Percentiles rank a stretch among this genome's conserved stretches.
phyloP scores from a whole-genome alignment of 1,284 basidiomycete genomes.

The Lentinula novae-zelandiae region DNA sequence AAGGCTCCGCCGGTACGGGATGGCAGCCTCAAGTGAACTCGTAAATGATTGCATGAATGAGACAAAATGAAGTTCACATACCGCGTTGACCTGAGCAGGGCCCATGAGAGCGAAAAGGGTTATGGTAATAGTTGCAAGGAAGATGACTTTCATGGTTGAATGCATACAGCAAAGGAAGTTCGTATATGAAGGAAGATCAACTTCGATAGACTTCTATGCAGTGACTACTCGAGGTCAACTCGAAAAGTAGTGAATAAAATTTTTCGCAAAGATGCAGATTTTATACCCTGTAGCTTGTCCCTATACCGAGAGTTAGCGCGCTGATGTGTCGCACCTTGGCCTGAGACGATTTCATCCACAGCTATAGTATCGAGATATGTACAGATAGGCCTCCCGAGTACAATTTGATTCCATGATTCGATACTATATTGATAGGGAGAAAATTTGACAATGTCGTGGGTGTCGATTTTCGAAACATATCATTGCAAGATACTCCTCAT shows the following conservation, averaged over 20 bases:
- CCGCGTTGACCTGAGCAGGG: neutral
- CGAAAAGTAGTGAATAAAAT: neutral
- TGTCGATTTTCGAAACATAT: neutral
- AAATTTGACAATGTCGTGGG: too few relatives aligned
- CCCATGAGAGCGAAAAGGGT: neutral
- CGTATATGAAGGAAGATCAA: neutral
- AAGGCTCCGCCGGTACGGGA: neutral
- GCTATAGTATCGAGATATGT: too few relatives aligned
- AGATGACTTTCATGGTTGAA: neutral
- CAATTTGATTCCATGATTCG: too few relatives aligned
- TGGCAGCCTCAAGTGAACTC: neutral
- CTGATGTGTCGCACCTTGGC: too few relatives aligned
- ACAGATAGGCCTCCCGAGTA: too few relatives aligned
- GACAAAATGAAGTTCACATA: neutral
- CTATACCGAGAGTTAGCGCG: too few relatives aligned
- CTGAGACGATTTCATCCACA: too few relatives aligned
- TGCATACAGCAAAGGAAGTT: neutral
- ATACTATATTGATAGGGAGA: too few relatives aligned
- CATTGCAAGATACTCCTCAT: neutral
- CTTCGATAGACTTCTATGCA: neutral
- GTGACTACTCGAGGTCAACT: neutral
- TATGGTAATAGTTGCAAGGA: neutral
- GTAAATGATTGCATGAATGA: too few relatives aligned
- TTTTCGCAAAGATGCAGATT: neutral
- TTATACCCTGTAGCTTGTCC: too few relatives aligned